Conservation (phyloP, 78 protist genomes). For the slime mould (Dictyostelium discoideum) region DNA sequence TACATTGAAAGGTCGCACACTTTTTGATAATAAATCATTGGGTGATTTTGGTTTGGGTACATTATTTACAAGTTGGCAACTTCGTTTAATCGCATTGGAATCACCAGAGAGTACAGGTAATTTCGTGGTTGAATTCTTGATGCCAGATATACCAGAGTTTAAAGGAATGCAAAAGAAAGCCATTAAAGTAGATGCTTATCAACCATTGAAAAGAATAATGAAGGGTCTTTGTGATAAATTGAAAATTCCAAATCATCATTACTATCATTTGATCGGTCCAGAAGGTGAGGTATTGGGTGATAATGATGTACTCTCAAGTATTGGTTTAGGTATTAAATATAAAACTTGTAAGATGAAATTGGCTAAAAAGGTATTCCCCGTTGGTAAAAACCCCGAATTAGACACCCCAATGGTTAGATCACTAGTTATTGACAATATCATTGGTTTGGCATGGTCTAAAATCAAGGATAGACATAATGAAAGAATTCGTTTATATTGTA, state of each 20-base stretch:
- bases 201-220: constrained; percentile 73
- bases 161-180: constrained; percentile 77
- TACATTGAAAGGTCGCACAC: constrained; percentile 60
- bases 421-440: constrained; percentile 4
- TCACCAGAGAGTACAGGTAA: constrained; percentile 65
- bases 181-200: constrained; percentile 72
- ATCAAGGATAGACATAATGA: constrained; percentile 43
- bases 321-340: constrained; percentile 66
- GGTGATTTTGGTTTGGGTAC: constrained; percentile 49
- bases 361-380: constrained; percentile 40
- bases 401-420: constrained; percentile 20
- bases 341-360: constrained; percentile 66
- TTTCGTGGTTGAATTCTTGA: constrained; percentile 54
- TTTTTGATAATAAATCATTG: constrained; percentile 30
- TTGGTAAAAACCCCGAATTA: neutral
- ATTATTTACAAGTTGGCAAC: constrained; percentile 67
- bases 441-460: neutral
- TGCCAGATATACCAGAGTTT: constrained; percentile 70
- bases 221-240: constrained; percentile 59
- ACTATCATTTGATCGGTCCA: constrained; percentile 63
- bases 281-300: constrained; percentile 52
- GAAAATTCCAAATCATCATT: constrained; percentile 59
- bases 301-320: constrained; percentile 52
- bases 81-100: constrained; percentile 42
- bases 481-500: constrained; percentile 50